Percentiles rank a stretch among this genome's conserved stretches.
phyloP scores from a whole-genome alignment of 208 protist species.

The Acanthamoeba royreba region DNA sequence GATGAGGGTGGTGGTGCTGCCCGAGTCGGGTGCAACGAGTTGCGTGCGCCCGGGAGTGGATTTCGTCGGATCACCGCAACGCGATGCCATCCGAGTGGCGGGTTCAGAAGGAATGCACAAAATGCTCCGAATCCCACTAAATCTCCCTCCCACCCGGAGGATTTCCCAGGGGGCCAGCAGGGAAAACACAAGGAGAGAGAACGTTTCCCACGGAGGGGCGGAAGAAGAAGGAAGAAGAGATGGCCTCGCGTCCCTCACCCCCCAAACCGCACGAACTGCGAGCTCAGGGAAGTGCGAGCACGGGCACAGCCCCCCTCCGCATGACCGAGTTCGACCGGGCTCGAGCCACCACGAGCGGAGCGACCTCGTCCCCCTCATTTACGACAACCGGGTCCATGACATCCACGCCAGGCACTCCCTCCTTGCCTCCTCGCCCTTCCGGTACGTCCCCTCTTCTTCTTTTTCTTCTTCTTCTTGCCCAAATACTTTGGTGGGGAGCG shows the following conservation, averaged over 20 bases:
- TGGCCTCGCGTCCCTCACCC: background rate
- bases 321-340: slow-evolving; percentile 34
- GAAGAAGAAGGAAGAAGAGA: background rate
- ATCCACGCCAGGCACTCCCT: background rate
- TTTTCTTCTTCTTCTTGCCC: background rate
- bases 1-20: too few relatives aligned
- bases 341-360: background rate
- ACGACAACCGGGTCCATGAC: background rate
- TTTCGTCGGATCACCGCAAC: too few relatives aligned
- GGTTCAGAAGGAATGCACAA: too few relatives aligned
- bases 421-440: background rate
- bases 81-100: too few relatives aligned
- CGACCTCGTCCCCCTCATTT: background rate
- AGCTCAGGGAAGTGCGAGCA: background rate
- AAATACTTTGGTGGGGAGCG: background rate
- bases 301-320: background rate
- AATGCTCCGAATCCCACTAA: too few relatives aligned
- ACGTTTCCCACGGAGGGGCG: background rate
- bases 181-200: too few relatives aligned
- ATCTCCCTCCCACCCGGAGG: too few relatives aligned
- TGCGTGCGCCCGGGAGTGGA: too few relatives aligned
- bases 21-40: too few relatives aligned
- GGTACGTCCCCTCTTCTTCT: background rate
- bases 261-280: background rate
- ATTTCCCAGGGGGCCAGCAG: too few relatives aligned